phyloP scores from a whole-genome alignment of 805 yeast genomes.

The Wickerhamiella siamensis region DNA sequence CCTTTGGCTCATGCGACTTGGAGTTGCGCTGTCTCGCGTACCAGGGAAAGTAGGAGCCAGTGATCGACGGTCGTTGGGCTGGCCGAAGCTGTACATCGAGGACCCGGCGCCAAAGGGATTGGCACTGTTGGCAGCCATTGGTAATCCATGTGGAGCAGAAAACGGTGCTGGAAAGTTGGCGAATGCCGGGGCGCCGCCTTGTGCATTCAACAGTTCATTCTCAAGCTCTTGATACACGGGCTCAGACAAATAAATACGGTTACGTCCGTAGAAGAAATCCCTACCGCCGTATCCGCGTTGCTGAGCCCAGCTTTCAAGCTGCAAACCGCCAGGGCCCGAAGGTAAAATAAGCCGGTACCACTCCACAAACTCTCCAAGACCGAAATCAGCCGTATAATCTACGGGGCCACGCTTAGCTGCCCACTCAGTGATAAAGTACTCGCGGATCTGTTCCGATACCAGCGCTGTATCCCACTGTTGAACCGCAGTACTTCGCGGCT shows the following conservation, averaged over 20 bases:
- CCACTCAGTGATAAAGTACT: constrained; percentile 28
- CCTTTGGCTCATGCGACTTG: neutral
- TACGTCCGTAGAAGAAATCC: constrained; percentile 25
- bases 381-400: constrained; percentile 30
- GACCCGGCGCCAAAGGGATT: neutral
- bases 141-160: neutral
- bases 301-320: constrained; percentile 26
- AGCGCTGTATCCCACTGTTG: constrained; percentile 24
- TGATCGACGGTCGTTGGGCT: constrained; percentile 1
- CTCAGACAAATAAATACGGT: constrained; percentile 28
- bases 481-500: constrained; percentile 17
- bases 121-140: neutral
- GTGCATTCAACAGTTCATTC: constrained; percentile 11
- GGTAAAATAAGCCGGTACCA: constrained; percentile 24
- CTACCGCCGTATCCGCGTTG: constrained; percentile 22
- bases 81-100: neutral
- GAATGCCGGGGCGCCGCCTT: constrained; percentile 1
- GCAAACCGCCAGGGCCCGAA: constrained; percentile 15
- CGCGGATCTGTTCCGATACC: constrained; percentile 27
- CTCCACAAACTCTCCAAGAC: constrained; percentile 25
- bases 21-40: neutral
- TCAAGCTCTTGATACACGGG: constrained; percentile 27
- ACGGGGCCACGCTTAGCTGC: constrained; percentile 22
- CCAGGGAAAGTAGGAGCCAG: neutral
- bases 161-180: neutral